Base-by-base conservation (phyloP, 2,329 filamentous ascomycete genomes). In the Hypomyces rosellus region DNA sequence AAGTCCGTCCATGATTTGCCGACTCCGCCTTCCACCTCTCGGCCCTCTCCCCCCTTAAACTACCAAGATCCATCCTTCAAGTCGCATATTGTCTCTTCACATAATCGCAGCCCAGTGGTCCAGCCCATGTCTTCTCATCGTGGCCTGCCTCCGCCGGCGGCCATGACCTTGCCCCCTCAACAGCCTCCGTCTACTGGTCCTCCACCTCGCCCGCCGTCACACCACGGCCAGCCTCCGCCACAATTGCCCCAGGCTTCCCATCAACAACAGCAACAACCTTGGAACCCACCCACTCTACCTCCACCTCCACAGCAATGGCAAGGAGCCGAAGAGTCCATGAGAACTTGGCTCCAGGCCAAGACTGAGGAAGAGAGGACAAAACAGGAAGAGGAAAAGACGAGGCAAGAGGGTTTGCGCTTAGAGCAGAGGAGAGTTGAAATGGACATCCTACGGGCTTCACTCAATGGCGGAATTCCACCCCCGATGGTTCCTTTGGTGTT, bases 401-500 rank as follows among this genome's bases (percentile, higher is more conserved):
- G 73, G 40, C 79, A 82, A 59, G 87, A 89, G 66, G 71, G 73
- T 33, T 68, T 88, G 40, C 82, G 82, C 22, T 68, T 89, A 33
- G 86, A 90, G 67, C 86, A 88, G 67, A 75, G 86, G 43, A 84
- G 77, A 59, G 76, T 88, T 50, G 87, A 90, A 66, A 80, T 85
- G 62, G 82, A 82, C 42, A 89, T 91, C 69, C 68, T 91, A 51
- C 74, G 78, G 49, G 82, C 85, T 18, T 86, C 85, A 2, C 65
- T 90, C 48, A 74, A 77, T 48, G 81, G 83, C 36, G 86, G 86
- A 11, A 81, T 91, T 46, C 86, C 87, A 9, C 85, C 86, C 12
- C 77, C 84, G 34, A 81, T 90, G 76, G 77, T 90, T 22, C 87
- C 87, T 6, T 71, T 89, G 52, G 82, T 91, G 20, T 89, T 91